Evolutionary conservation across 306 rosid species (phyloP), one percentile per base, ranked within the genome.

Genomic region (Acacia confusa): DNA sequence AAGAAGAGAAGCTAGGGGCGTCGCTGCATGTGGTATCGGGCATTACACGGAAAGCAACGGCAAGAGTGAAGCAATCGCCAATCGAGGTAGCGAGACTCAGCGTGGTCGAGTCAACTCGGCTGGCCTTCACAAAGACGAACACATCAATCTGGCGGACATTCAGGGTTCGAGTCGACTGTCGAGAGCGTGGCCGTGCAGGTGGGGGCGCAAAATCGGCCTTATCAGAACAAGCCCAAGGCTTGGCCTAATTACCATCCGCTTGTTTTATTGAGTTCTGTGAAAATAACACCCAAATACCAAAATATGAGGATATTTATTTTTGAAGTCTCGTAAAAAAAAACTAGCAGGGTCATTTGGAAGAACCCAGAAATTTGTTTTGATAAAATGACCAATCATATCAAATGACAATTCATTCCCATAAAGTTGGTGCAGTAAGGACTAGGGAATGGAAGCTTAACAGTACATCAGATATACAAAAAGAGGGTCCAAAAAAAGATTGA

Each of bases 81-180:
- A 11, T 8, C 2, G 12, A 69, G 34, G 27, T 20, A 38, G 17
- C 73, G 2, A 22, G 74, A 69, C 74, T 69, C 74, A 34, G 74
- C 34, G 17, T 43, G 3, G 52, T 24, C 25, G 75, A 70, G 75
- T 70, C 57, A 70, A 70, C 75, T 44, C 75, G 75, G 75, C 13
- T 24, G 32, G 14, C 34, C 22, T 70, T 41, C 36, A 9, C 38
- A 24, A 2, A 5, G 20, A 70, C 24, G 27, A 43, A 41, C 7
- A 11, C 34, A 25, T 4, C 17, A 27, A 24, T 43, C 8, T 70
- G 55, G 74, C 74, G 27, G 74, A 3, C 27, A 2, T 20, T 20
- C 27, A 20, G 7, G n/a, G 9, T 53, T 53, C 25, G 24, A 0
- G 47, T 43, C 47, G 47, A 2, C 15, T 11, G 47, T 43, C 47